Conservation (phyloP, 371 early-diverging fungal genomes). For the Mucor velutinosus region DNA sequence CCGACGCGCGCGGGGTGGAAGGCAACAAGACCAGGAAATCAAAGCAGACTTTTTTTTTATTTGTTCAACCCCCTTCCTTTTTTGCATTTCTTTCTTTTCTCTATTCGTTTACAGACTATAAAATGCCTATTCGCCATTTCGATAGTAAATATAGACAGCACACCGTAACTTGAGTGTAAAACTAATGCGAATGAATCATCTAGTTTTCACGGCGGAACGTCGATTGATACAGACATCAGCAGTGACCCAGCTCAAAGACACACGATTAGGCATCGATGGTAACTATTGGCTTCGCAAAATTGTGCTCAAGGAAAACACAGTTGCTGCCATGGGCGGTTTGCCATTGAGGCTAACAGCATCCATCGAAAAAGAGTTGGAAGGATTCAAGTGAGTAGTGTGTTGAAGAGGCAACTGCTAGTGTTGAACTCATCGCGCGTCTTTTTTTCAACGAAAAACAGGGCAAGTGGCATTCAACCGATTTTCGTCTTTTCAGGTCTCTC, state of each 20-base stretch:
- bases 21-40: too few relatives aligned
- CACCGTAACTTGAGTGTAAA: not conserved
- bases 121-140: constrained; percentile 65
- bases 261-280: constrained; percentile 79
- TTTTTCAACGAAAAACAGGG: constrained; percentile 25
- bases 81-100: constrained; percentile 1
- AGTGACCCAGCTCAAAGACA: constrained; percentile 62
- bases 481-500: constrained; percentile 81
- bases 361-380: constrained; percentile 67
- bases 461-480: constrained; percentile 67
- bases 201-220: constrained; percentile 66
- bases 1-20: too few relatives aligned
- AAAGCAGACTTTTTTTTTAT: too few relatives aligned
- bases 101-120: not conserved
- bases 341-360: constrained; percentile 62
- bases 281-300: constrained; percentile 75
- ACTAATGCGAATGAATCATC: not conserved
- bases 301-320: constrained; percentile 58
- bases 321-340: constrained; percentile 76
- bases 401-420: too few relatives aligned
- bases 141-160: constrained; percentile 46
- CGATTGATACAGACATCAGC: constrained; percentile 62
- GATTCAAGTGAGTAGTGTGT: constrained; percentile 53
- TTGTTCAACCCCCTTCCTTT: not conserved
- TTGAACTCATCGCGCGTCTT: not conserved